phyloP scores from a whole-genome alignment of 345 rosid genomes.

The Xanthoceras sorbifolium region DNA sequence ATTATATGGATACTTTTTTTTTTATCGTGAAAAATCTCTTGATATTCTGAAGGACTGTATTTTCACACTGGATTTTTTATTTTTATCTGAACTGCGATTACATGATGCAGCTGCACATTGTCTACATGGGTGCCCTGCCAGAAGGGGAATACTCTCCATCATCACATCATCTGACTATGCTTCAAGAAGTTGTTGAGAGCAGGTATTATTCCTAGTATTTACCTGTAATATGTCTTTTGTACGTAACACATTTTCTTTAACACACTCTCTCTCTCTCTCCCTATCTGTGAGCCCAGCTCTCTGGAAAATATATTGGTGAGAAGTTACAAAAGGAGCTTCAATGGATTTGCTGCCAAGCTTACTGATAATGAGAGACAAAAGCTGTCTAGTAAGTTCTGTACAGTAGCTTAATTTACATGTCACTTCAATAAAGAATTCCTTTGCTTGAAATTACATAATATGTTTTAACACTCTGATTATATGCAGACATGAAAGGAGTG shows the following conservation, averaged over 20 bases:
- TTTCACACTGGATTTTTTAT: no score
- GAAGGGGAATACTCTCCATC: constrained; percentile 18
- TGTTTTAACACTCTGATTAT: not conserved
- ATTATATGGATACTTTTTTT: no score
- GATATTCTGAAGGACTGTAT: no score
- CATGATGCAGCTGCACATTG: constrained; percentile 31
- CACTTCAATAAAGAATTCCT: not conserved
- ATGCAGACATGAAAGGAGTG: constrained; percentile 29
- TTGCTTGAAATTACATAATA: no score
- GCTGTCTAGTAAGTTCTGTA: constrained; percentile 32
- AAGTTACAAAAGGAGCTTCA: constrained; percentile 49
- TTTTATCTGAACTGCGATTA: not conserved
- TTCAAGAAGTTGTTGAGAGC: constrained; percentile 18
- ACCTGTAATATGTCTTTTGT: not conserved
- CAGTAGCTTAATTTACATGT: not conserved
- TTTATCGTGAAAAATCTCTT: no score
- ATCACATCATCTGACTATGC: constrained; percentile 32
- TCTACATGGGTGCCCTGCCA: constrained; percentile 50
- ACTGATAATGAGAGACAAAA: constrained; percentile 34
- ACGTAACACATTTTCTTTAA: not conserved
- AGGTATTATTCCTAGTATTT: constrained; percentile 8
- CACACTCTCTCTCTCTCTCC: not conserved
- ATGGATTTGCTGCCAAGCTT: constrained; percentile 53
- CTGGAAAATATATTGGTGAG: constrained; percentile 23
- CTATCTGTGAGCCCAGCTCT: constrained; percentile 10